phyloP scores from a whole-genome alignment of 176 grass and related monocot genomes.

The Secale cereale region DNA sequence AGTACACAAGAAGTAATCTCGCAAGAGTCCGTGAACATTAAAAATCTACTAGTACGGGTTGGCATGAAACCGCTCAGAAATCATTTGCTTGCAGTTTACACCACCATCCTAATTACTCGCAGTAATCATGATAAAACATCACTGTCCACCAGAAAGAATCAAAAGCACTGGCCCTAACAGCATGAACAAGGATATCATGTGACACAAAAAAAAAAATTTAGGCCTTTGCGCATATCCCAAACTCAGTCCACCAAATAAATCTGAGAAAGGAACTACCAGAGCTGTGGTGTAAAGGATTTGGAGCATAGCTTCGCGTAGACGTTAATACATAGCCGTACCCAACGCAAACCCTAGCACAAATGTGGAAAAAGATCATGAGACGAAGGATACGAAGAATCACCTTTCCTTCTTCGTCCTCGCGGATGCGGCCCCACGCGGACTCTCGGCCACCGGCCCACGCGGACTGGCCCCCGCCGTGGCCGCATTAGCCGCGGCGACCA shows the following conservation, averaged over 20 bases:
- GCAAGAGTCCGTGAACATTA: conserved; percentile 24
- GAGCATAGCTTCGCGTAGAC: conserved; percentile 30
- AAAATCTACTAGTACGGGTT: conserved; percentile 17
- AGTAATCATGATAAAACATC: conserved; percentile 15
- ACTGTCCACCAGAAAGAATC: conserved; percentile 23
- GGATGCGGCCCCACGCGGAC: conserved; percentile 31
- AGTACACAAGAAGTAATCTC: conserved; percentile 25
- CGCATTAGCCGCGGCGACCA: conserved; percentile 3
- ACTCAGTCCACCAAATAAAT: conserved; percentile 22
- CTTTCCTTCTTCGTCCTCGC: conserved; percentile 45
- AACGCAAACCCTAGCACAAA: conserved; percentile 36
- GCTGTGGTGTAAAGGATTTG: neutral
- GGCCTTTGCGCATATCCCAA: conserved; percentile 1
- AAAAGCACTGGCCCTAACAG: neutral
- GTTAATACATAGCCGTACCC: conserved; percentile 9
- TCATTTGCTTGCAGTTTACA: conserved; percentile 37
- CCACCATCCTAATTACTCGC: conserved; percentile 27
- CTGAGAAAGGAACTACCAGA: neutral
- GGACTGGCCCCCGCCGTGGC: conserved; percentile 33
- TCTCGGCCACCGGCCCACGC: conserved; percentile 32
- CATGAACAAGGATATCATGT: neutral
- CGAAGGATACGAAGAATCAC: neutral
- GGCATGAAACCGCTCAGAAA: conserved; percentile 18
- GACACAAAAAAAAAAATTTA: conserved; percentile 1
- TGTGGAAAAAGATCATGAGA: neutral